phyloP scores from a whole-genome alignment of 2,329 filamentous ascomycete genomes.

The Neofusicoccum sp. region DNA sequence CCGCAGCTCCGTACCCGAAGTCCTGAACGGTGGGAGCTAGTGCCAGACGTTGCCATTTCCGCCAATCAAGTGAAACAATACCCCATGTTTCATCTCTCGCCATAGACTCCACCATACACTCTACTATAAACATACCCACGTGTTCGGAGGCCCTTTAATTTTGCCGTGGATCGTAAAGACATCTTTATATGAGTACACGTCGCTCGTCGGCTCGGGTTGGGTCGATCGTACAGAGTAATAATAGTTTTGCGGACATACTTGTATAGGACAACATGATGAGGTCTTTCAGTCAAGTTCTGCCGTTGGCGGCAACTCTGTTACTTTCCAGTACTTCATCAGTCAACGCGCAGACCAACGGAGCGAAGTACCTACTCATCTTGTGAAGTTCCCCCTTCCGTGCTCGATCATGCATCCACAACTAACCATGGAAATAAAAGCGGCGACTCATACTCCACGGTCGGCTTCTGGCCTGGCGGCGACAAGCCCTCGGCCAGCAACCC shows the following conservation, averaged over 20 bases:
- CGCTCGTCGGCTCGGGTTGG: neutral
- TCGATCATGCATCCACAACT: neutral
- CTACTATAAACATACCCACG: constrained; percentile 9
- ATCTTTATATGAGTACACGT: neutral
- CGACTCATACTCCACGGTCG: constrained; percentile 26
- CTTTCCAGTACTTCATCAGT: neutral
- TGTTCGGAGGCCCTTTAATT: constrained; percentile 3
- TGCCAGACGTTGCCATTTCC: constrained; percentile 11
- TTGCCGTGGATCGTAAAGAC: neutral
- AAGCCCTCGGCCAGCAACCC: constrained; percentile 25
- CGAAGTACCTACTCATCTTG: constrained; percentile 13
- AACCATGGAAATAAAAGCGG: constrained; percentile 20
- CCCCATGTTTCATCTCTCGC: constrained; percentile 1
- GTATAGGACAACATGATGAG: neutral
- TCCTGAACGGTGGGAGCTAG: neutral
- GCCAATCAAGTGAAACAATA: constrained; percentile 4
- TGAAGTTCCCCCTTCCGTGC: neutral
- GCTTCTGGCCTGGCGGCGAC: constrained; percentile 22
- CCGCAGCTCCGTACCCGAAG: neutral
- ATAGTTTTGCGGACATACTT: neutral
- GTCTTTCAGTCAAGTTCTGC: neutral
- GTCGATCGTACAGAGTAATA: neutral
- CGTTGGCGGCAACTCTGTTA: constrained; percentile 11
- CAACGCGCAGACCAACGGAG: neutral
- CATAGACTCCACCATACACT: constrained; percentile 2